Conservation (phyloP, 345 rosid genomes). For the Geranium brycei region DNA sequence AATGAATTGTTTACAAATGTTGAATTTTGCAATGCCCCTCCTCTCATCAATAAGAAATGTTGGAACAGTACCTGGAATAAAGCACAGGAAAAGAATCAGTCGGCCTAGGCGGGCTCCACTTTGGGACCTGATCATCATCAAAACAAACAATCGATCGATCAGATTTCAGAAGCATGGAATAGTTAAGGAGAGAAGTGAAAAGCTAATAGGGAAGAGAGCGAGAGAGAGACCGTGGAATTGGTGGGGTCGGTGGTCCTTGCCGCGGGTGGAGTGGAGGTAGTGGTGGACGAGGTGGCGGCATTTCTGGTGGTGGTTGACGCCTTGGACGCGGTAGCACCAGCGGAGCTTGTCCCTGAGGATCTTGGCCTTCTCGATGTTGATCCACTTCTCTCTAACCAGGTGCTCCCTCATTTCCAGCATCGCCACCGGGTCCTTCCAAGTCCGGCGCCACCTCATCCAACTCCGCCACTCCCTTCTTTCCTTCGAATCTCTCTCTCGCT, state of each 20-base stretch:
- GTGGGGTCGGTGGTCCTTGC: slow-evolving; percentile 87
- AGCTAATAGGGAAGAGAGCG: neutral
- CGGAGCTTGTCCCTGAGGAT: slow-evolving; percentile 72
- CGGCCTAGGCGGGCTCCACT: no score
- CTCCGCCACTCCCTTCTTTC: slow-evolving; percentile 76
- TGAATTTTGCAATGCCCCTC: no score
- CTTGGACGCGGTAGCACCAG: slow-evolving; percentile 99
- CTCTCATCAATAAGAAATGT: no score
- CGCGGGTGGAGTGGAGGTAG: slow-evolving; percentile 94
- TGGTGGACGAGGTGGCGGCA: slow-evolving; percentile 87
- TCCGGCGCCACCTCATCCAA: slow-evolving; percentile 97
- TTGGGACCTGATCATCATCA: neutral
- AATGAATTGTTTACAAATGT: no score
- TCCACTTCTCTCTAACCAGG: slow-evolving; percentile 92
- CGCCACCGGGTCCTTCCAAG: slow-evolving; percentile 82
- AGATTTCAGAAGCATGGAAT: no score
- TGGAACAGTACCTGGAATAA: no score
- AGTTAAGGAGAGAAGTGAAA: neutral
- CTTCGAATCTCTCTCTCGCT: neutral
- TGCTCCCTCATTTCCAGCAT: slow-evolving; percentile 98
- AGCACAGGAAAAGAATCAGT: no score
- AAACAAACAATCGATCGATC: neutral
- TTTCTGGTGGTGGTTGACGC: slow-evolving; percentile 89
- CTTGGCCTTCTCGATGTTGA: slow-evolving; percentile 95
- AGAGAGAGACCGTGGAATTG: slow-evolving; percentile 60